Base-by-base conservation (phyloP, 208 protist species). In the Angomonas deanei region DNA sequence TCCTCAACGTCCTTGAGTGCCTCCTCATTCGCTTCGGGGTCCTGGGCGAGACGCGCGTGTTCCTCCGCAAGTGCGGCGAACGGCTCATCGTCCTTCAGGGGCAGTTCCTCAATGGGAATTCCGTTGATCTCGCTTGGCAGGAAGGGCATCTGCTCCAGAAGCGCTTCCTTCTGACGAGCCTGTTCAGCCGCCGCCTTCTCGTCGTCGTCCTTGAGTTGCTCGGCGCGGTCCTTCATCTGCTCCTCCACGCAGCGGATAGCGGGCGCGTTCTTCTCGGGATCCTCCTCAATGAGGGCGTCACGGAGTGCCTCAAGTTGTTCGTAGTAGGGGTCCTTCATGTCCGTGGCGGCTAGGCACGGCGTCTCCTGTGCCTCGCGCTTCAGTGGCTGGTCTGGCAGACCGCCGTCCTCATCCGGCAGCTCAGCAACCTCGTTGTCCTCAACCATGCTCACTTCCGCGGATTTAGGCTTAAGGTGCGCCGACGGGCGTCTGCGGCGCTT, bases 311-410 rank as follows among this genome's bases (percentile, higher is more conserved):
- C 17, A 48, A 84, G 74, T 70, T 83, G 72, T 47, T 78, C 63
- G 63, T 77, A 86, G 61, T 82, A 81, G 13, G 69, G 47, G 58
- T 80, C n/a, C n/a, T n/a, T n/a, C n/a, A n/a, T n/a, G n/a, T n/a
- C n/a, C 74, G 59, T 49, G 67, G 47, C 19, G 32, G 50, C 60
- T 36, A 39, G 59, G 47, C n/a, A 38, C 42, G 17, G 70, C 55
- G 6, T 66, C 64, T 30, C 23, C 57, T 17, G 31, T 63, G 5
- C 66, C 53, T 68, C 49, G 13, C 27, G n/a, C 33, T 72, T 64
- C n/a, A n/a, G 32, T 27, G 73, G 33, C 54, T 78, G 67, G 68
- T 11, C 73, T 67, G 15, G 23, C 36, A 23, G 24, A 53, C 61
- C 74, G n/a, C n/a, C n/a, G n/a, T n/a, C n/a, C n/a, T n/a, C n/a